Conservation (phyloP, 1,139 yeast species). For the Magnusiomyces paraingens region DNA sequence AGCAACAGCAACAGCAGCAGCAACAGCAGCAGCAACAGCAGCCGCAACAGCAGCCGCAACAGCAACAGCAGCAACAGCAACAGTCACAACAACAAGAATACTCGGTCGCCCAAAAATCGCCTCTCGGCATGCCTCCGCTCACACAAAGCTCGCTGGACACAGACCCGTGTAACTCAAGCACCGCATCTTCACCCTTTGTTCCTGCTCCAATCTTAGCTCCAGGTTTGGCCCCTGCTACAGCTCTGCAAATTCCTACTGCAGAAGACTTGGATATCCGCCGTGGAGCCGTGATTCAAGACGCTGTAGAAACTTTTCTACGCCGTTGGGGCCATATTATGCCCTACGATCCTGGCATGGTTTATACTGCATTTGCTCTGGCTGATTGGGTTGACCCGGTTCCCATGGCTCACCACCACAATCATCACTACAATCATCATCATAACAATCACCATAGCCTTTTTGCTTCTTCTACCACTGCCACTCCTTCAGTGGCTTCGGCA, state of each 20-base stretch:
- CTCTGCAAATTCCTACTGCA: neutral
- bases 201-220: neutral
- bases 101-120: neutral
- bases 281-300: conserved; percentile 41
- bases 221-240: neutral
- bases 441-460: neutral
- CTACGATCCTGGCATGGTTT: conserved; percentile 75
- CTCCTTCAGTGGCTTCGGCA: neutral
- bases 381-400: conserved; percentile 75
- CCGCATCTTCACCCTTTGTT: neutral
- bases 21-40: neutral
- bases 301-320: conserved; percentile 56
- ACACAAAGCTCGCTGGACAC: neutral
- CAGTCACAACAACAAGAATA: neutral
- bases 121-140: neutral
- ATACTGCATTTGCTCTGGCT: conserved; percentile 84
- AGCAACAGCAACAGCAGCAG: neutral
- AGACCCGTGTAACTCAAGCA: neutral
- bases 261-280: conserved; percentile 9
- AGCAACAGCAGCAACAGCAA: neutral
- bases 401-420: neutral
- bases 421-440: neutral
- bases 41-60: neutral
- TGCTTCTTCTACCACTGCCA: neutral
- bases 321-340: conserved; percentile 78